Conservation (phyloP, 2,329 filamentous ascomycete genomes). For the Trichoderma polysporum region DNA sequence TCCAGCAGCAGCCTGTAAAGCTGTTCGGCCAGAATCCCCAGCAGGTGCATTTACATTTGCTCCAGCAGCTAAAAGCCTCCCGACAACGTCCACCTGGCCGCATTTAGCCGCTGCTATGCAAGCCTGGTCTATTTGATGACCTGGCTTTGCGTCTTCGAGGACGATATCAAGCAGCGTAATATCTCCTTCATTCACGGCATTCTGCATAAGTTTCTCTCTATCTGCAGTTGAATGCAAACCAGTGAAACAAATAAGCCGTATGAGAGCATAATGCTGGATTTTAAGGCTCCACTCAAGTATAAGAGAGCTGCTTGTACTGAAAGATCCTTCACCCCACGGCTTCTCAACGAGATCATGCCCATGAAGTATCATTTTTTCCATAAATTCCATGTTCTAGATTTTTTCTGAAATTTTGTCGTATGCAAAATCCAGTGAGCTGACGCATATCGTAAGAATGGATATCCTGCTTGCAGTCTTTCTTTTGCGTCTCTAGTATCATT, state of each 20-base stretch:
- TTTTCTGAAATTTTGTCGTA: background rate
- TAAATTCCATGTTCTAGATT: constrained; percentile 6
- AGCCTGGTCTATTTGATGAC: background rate
- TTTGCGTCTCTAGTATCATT: background rate
- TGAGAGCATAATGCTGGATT: background rate
- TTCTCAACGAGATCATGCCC: background rate
- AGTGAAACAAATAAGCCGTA: background rate
- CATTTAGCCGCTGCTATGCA: background rate
- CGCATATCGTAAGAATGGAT: constrained; percentile 22
- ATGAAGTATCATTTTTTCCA: background rate
- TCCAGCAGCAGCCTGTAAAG: background rate
- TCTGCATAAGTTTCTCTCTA: background rate
- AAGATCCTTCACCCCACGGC: background rate
- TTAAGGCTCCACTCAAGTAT: background rate
- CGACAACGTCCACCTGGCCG: background rate
- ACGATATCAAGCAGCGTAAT: background rate
- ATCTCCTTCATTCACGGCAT: background rate
- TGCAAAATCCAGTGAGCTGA: constrained; percentile 17
- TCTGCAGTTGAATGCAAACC: background rate
- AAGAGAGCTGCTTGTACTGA: background rate
- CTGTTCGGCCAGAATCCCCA: background rate
- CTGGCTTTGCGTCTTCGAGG: background rate
- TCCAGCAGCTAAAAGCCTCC: background rate
- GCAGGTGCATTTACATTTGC: no score
- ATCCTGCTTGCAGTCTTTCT: background rate